Base-by-base conservation (phyloP, 768 basidiomycete species). In the Boletales sp. region DNA sequence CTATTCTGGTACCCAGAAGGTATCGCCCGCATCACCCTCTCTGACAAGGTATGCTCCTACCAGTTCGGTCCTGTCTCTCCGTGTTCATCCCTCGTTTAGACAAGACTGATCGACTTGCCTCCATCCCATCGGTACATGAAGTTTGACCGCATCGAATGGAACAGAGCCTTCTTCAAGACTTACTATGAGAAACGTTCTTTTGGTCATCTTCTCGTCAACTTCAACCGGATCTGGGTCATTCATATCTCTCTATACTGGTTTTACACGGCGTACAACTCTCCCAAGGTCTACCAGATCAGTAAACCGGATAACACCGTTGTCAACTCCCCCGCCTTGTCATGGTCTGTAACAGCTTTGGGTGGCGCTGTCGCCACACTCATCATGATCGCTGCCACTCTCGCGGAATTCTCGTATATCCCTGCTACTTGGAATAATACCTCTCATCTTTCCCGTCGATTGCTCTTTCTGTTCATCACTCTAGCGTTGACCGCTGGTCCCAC, bases 1-100 rank as follows among this genome's bases (percentile, higher is more conserved):
- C 72, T 99, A 41, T 99, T 99, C 71, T 99, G 95, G 97, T 99
- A 98, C 68, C 97, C 95, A 3, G 97, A 99, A 56, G 97, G 97
- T 30, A 94, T 99, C 61, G 90, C 94, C 10, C 76, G 91, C 29
- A 98, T 99, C 61, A 81, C 84, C 3, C 77, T 97, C 37, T 79
- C 73, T 15, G 92, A 97, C 76, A 95, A 92, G 81, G 92, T 91
- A 57, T 14, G 67, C 53, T n/a, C 43, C 6, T 38, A 12, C 35
- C 1, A 15, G 17, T 30, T 0, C 8, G 5, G 24, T 27, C 24
- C 24, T 27, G 5, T 8, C 18, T 32, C 37, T 41, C 37, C 12
- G 39, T 27, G n/a, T 47, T 55, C 41, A 59, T 31, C 10, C 11
- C 13, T 52, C 24, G 13, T 17, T 17, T 54, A 95, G 92, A 89